These are phyloP conservation scores for Emergomyces pasteurianus DNA, from an alignment of 2,329 filamentous ascomycete genomes.

Conservation along the genomic window DNA sequence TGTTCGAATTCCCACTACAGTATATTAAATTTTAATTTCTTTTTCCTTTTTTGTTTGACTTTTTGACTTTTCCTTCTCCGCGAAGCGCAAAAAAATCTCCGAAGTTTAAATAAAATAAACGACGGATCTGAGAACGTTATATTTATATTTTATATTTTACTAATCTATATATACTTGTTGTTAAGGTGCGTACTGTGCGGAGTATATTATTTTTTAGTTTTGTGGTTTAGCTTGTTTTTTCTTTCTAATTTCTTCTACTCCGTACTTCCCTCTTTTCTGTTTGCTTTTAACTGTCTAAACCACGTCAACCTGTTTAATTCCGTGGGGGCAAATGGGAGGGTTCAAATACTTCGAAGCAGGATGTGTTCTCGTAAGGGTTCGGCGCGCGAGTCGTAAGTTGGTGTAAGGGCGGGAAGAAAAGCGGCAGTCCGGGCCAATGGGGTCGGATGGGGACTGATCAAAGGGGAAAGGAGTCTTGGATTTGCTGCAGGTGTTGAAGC, in stretches of 20 bases:
- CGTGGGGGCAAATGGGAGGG: too few species aligned
- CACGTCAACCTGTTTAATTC: too few species aligned
- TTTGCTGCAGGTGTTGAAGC: not conserved
- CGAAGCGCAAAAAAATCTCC: not conserved
- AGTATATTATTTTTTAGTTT: too few species aligned
- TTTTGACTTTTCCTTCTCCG: not conserved
- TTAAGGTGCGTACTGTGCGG: too few species aligned
- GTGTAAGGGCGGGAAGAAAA: not conserved
- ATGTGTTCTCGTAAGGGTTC: too few species aligned
- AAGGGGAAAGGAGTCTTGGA: not conserved
- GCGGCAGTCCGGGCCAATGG: not conserved
- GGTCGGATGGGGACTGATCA: not conserved
- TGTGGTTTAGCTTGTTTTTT: not conserved
- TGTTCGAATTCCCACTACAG: too few species aligned
- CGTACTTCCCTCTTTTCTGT: too few species aligned
- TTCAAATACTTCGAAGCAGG: too few species aligned
- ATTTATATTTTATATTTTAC: not conserved
- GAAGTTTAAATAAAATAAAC: not conserved
- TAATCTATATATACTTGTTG: too few species aligned
- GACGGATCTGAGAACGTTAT: not conserved
- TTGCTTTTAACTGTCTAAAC: too few species aligned
- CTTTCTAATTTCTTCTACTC: not conserved
- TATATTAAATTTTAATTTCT: not conserved
- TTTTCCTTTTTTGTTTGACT: not conserved
- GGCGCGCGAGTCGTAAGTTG: not conserved